Evolutionary conservation across 306 rosid genomes (phyloP).

Genomic region (Trifolium pratense): DNA sequence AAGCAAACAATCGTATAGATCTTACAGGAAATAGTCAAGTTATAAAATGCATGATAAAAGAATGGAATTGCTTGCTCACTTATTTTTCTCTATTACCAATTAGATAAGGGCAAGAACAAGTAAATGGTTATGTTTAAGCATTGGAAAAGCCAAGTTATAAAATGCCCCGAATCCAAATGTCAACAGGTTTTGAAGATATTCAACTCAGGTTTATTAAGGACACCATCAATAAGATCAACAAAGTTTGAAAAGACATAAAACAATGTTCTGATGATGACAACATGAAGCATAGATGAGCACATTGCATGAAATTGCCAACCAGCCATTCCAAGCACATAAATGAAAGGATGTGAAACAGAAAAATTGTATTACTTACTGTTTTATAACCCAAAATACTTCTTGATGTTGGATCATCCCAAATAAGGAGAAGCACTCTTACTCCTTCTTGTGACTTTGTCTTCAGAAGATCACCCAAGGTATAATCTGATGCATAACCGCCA

Average conservation of each 20-base stretch:
- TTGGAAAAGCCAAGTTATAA: background rate
- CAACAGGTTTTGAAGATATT: background rate
- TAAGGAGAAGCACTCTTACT: constrained; percentile 92
- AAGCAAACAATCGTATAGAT: background rate
- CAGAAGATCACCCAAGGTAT: constrained; percentile 79
- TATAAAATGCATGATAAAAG: constrained; percentile 8
- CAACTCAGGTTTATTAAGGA: background rate
- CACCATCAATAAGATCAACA: background rate
- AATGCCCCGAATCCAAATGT: constrained; percentile 4
- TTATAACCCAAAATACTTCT: constrained; percentile 83
- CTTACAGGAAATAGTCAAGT: constrained; percentile 19
- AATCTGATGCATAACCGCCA: constrained; percentile 51
- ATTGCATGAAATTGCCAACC: constrained; percentile 7
- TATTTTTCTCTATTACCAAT: constrained; percentile 12
- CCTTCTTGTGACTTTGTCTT: constrained; percentile 93
- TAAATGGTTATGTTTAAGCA: constrained; percentile 10
- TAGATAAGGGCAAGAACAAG: constrained; percentile 26
- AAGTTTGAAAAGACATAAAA: constrained; percentile 15
- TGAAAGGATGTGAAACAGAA: constrained; percentile 14
- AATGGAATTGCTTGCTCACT: constrained; percentile 5
- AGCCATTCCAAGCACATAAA: background rate
- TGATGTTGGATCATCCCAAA: constrained; percentile 99
- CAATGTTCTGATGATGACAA: constrained; percentile 14
- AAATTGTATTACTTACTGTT: constrained; percentile 66
- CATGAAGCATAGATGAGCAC: constrained; percentile 15